Conservation (phyloP, 495 filamentous ascomycete genomes). For the Aspergillus kassunensis region DNA sequence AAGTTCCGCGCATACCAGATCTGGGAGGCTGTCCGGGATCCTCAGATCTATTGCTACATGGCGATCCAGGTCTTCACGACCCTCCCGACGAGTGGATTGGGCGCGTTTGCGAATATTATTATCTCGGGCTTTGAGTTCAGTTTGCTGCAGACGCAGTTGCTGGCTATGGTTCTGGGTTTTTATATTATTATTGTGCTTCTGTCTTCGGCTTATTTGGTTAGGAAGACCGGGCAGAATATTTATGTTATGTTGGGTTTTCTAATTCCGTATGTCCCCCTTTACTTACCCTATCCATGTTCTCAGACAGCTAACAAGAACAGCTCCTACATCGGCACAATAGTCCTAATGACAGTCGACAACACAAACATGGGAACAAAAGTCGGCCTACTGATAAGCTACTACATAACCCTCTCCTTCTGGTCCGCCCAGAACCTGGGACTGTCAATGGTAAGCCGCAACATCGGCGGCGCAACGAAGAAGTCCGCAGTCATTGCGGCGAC, state of each 20-base stretch:
- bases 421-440: constrained; percentile 57
- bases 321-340: constrained; percentile 57
- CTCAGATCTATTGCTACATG: constrained; percentile 45
- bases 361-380: constrained; percentile 41
- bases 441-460: constrained; percentile 58
- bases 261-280: constrained; percentile 45
- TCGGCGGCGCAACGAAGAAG: constrained; percentile 71
- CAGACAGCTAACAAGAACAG: too few relatives aligned
- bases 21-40: constrained; percentile 41
- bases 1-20: constrained; percentile 47
- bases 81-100: constrained; percentile 62
- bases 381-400: constrained; percentile 61
- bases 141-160: constrained; percentile 39
- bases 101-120: constrained; percentile 63
- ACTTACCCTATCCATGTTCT: neutral
- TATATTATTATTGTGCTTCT: constrained; percentile 67
- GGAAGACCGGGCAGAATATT: constrained; percentile 59
- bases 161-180: constrained; percentile 66
- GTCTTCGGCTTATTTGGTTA: constrained; percentile 59
- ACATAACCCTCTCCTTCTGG: constrained; percentile 54
- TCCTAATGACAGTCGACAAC: constrained; percentile 60
- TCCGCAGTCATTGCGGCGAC: constrained; percentile 44
- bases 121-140: constrained; percentile 43
- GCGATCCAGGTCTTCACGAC: constrained; percentile 62
- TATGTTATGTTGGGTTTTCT: constrained; percentile 60